Conservation (phyloP, 305 asterid species). For the Fraxinus platypoda region DNA sequence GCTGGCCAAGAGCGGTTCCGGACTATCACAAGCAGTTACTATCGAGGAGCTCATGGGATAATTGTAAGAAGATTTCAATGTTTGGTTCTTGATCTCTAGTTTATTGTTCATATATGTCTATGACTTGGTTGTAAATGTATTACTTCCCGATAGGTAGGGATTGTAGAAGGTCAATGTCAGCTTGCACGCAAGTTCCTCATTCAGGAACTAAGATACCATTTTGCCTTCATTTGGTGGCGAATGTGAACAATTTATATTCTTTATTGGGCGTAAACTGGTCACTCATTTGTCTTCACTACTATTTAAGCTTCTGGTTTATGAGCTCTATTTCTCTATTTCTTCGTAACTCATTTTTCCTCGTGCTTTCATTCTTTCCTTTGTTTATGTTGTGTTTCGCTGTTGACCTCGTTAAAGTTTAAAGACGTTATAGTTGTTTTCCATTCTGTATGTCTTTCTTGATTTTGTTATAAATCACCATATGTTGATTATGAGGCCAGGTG, state of each 20-base stretch:
- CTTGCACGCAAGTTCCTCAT: background rate
- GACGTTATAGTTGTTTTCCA: background rate
- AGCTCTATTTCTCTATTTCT: background rate
- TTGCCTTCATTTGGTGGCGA: background rate
- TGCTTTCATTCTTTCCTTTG: background rate
- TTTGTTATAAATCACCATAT: background rate
- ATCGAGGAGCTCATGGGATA: conserved; percentile 97
- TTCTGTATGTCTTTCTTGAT: background rate
- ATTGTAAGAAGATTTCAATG: conserved; percentile 56
- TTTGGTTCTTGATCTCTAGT: conserved; percentile 10
- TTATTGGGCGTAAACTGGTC: background rate
- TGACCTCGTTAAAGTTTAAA: background rate
- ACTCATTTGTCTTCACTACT: background rate
- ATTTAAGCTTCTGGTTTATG: conserved; percentile 6
- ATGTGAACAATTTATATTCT: background rate
- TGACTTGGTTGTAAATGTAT: background rate
- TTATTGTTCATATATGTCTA: background rate
- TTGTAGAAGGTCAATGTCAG: background rate
- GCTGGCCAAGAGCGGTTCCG: conserved; percentile 98
- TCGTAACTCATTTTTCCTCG: background rate
- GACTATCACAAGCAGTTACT: conserved; percentile 96
- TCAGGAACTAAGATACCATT: background rate
- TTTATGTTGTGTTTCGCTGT: background rate
- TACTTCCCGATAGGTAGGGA: background rate
- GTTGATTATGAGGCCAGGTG: background rate